Base-by-base conservation (phyloP, 2,329 filamentous ascomycete species). In the Talaromyces sp. region DNA sequence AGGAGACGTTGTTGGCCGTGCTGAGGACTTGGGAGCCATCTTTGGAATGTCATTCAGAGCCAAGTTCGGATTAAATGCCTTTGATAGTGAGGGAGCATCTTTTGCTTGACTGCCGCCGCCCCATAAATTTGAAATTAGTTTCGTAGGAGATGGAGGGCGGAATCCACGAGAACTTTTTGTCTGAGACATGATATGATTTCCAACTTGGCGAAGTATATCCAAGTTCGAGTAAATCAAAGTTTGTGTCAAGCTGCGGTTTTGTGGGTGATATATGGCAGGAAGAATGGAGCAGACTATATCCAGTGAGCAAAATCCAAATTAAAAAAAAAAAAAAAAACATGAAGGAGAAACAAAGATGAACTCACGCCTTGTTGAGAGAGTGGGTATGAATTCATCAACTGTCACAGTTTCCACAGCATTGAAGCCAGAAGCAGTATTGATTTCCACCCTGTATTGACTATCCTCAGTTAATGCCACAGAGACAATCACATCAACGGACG, bases 131-230 rank as follows among this genome's bases (percentile, higher is more conserved):
- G 93, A 96, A 17, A 98, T 81, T 70, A 96, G 82, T 73, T 97
- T 98, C 55, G 96, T 91, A 0, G 93, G 93, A 0, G 93, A 97
- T n/a, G 88, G 85, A 4, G 87, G 87, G 10, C 93, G 83, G 70
- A 91, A 90, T 0, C 86, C 87, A 59, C 84, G 84, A 42, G 74
- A 70, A 28, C 69, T 72, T 11, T 85, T 84, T 72, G 85, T 89
- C 69, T 88, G 85, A 0, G 84, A 81, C 47, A 88, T 84, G 33
- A 85, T 80, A 22, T 85, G 80, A 47, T 90, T 80, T 54, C 83
- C 84, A 27, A 96, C 78, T 4, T 87, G 86, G 36, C 88, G 88
- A 30, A 96, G 80, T 2, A 91, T 85, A 64, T 92, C 92, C 53
- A 87, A 87, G 70, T 96, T 90, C 66, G 90, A 91, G 11, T 87